Conservation (phyloP, 2,329 filamentous ascomycete genomes). For the Knufia fluminis region DNA sequence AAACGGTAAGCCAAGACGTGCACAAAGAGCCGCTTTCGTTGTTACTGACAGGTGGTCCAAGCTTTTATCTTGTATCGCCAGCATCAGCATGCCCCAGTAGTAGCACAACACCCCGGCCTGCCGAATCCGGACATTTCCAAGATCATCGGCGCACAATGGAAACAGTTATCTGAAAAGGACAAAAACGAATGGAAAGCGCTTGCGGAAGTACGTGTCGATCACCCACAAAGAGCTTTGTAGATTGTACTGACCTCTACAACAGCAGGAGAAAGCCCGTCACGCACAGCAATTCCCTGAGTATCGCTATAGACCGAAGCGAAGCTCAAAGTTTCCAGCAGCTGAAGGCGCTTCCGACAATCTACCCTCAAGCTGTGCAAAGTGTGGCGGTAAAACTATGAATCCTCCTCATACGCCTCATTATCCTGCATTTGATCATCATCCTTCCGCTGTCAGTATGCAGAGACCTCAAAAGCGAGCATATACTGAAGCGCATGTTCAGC, state of each 20-base stretch:
- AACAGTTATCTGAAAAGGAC: constrained; percentile 59
- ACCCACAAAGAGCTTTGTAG: constrained; percentile 14
- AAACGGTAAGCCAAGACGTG: constrained; percentile 49
- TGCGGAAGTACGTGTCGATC: constrained; percentile 56
- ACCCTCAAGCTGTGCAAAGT: constrained; percentile 19
- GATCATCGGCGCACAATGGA: constrained; percentile 92
- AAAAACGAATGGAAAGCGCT: constrained; percentile 83
- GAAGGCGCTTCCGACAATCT: neutral
- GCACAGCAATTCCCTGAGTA: constrained; percentile 87
- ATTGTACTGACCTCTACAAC: constrained; percentile 18
- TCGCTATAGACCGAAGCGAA: constrained; percentile 73
- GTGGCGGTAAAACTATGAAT: constrained; percentile 41
- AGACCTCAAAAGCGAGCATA: constrained; percentile 7
- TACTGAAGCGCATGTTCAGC: constrained; percentile 11
- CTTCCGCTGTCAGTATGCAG: neutral
- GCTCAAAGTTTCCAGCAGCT: constrained; percentile 29
- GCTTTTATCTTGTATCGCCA: constrained; percentile 97
- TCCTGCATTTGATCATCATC: neutral
- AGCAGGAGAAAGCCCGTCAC: constrained; percentile 85
- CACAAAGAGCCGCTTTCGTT: constrained; percentile 10
- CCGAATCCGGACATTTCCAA: constrained; percentile 96
- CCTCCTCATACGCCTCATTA: constrained; percentile 33
- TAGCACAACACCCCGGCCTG: constrained; percentile 73
- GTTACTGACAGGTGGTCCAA: constrained; percentile 34
- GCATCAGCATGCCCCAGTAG: constrained; percentile 75